Evolutionary conservation across 2,329 filamentous ascomycete genomes (phyloP), one percentile per base, ranked within the genome.

Genomic region (Cladosporium sp.): DNA sequence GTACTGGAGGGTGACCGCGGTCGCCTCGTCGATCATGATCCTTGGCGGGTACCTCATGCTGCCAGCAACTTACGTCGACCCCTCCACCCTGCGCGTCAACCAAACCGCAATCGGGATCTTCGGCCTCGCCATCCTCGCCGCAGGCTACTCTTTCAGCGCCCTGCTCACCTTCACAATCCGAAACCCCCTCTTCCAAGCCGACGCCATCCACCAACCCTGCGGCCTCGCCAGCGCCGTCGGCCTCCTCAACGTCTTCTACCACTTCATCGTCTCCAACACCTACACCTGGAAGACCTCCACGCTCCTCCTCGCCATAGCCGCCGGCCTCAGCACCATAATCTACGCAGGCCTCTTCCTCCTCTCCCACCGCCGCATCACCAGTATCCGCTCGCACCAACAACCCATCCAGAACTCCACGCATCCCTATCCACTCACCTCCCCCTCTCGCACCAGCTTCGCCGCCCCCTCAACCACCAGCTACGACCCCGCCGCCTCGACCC

Each of bases 21-120:
- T 73, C 6, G 63, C 66, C 2, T 70, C 74, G 18, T 71, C 70
- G 32, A 72, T 74, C 66, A 72, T 76, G 70, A 72, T 77, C 43
- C 58, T 77, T 31, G 74, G 72, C 64, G 75, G 74, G 70, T 75
- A 63, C 61, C 68, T 78, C 33, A 73, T 77, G 51, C 67, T 78
- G 16, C 74, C 75, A 6, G 68, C 70, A 22, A 71, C 76, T 49
- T 78, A 74, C 61, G 70, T 73, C 46, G 65, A 63, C 19, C 59
- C 70, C 13, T 46, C 64, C 9, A 55, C 71, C 34, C 65, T 76
- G 22, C 68, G 68, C 48, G 66, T 75, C 50, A 69, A 66, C 52
- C 63, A 67, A 44, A 64, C 66, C 1, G 69, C 69, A 4, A 58
- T 77, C 6, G 69, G 68, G 3, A 73, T 76, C 46, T 72, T 77